Evolutionary conservation across 1,139 yeast genomes (phyloP), one percentile per base, ranked within the genome.

Genomic region (Debaryomyces singareniensis): DNA sequence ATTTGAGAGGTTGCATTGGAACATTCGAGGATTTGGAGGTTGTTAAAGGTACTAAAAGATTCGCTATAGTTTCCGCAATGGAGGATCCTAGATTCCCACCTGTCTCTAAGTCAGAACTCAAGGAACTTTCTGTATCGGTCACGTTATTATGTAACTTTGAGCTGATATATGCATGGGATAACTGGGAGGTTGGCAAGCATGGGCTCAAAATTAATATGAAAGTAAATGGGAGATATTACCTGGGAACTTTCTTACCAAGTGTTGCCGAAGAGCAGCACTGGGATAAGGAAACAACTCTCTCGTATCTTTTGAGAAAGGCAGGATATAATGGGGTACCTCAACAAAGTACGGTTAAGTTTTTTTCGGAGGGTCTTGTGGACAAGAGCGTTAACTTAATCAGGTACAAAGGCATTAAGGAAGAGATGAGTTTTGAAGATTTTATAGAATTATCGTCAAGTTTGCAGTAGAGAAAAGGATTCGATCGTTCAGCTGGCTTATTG

Each of bases 181-280:
- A 83, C 45, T 93, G 98, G 98, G 66, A 56, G 5, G 52, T 91
- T 29, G 98, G 98, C 0, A 50, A 49, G 15, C 93, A 91, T 51
- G 98, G 99, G 0, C 70, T 93, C 21, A 68, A 75, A 35, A 73
- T 87, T 13, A 53, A 58, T 16, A 68, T 85, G 37, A 50, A 53
- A 1, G 37, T 48, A 10, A 44, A 53, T 11, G 58, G 66, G 15
- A 43, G 52, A 15, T 35, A 46, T 6, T 61, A 61, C 36, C 72
- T 80, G 30, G 87, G 96, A 0, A 91, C 98, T 0, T 91, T 86
- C 43, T 56, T 93, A 28, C 98, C 98, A 0, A 82, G 78, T 27
- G 97, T 93, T 2, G 94, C 96, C 11, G 68, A 60, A n/a, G 97
- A 89, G 40, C 95, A 89, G 44, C 76, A 72, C 3, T 89, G 97